These are phyloP conservation scores for Sugiyamaella xylanicola DNA, from an alignment of 1,139 yeast genomes.

Conservation along the genomic window DNA sequence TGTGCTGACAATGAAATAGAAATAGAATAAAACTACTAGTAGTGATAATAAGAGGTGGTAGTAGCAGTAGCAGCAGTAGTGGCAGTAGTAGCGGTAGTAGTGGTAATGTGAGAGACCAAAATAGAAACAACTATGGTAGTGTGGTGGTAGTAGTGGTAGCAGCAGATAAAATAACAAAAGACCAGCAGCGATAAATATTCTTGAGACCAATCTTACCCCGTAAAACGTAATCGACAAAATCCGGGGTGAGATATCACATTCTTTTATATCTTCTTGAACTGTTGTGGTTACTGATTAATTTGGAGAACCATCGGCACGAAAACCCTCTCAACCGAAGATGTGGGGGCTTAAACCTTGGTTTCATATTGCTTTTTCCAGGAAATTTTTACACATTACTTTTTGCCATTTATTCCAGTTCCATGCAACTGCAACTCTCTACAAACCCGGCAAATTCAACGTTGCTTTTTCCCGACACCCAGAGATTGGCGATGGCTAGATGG, in stretches of 20 bases:
- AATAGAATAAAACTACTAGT: too few relatives aligned
- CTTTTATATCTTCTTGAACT: slow-evolving; percentile 6
- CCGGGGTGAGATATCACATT: slow-evolving; percentile 5
- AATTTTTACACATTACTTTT: neutral
- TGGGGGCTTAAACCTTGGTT: slow-evolving; percentile 10
- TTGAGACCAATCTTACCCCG: too few relatives aligned
- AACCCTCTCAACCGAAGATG: slow-evolving; percentile 11
- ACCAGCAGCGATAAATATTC: neutral
- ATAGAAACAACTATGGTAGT: too few relatives aligned
- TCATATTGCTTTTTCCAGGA: neutral
- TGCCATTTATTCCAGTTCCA: slow-evolving; percentile 1
- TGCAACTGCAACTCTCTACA: slow-evolving; percentile 3
- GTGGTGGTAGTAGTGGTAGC: neutral
- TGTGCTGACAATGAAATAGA: too few relatives aligned
- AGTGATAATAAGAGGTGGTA: neutral
- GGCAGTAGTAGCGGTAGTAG: neutral
- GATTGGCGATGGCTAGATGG: neutral
- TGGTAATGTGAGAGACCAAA: neutral
- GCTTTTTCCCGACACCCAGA: neutral
- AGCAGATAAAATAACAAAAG: neutral
- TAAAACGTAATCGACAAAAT: neutral
- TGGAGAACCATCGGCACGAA: slow-evolving; percentile 6
- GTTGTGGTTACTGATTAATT: neutral
- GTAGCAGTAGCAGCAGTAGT: neutral
- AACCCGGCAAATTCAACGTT: slow-evolving; percentile 7